Evolutionary conservation across 1,284 basidiomycete species (phyloP).

Genomic region (Ceratobasidium sp.): DNA sequence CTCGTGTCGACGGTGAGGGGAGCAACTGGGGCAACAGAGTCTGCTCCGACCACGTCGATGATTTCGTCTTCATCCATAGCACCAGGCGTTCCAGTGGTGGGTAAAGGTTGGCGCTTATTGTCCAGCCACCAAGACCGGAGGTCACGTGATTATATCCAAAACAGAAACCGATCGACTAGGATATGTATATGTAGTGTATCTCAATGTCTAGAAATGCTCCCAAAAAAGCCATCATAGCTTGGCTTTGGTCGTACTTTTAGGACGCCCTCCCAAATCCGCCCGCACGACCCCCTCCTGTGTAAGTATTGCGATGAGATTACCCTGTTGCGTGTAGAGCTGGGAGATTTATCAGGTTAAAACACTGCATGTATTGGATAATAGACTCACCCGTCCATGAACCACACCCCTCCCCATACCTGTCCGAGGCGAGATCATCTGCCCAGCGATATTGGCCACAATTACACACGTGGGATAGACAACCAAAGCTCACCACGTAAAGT

Average conservation of each 20-base stretch:
- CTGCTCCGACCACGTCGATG: conserved; percentile 32
- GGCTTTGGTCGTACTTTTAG: conserved; percentile 48
- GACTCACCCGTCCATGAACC: conserved; percentile 69
- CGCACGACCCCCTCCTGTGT: conserved; percentile 78
- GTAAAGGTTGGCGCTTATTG: conserved; percentile 3
- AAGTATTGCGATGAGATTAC: conserved; percentile 75
- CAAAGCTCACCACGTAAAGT: conserved; percentile 70
- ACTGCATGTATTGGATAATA: not conserved
- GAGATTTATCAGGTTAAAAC: conserved; percentile 4
- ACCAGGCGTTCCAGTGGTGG: not conserved
- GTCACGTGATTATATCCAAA: not conserved
- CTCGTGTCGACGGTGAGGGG: conserved; percentile 33
- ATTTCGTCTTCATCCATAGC: conserved; percentile 40
- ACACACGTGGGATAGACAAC: conserved; percentile 12
- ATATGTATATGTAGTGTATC: conserved; percentile 7
- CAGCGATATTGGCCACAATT: not conserved
- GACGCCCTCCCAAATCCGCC: conserved; percentile 58
- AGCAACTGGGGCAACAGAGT: conserved; percentile 3
- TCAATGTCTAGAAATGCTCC: not conserved
- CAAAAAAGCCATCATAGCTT: conserved; percentile 54
- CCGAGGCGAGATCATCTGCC: conserved; percentile 68
- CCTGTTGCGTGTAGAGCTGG: conserved; percentile 77
- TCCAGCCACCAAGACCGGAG: not conserved
- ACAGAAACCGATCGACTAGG: not conserved
- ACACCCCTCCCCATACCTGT: conserved; percentile 76